phyloP scores from a whole-genome alignment of 2,329 filamentous ascomycete species.

The Incumbomyces delicatus region DNA sequence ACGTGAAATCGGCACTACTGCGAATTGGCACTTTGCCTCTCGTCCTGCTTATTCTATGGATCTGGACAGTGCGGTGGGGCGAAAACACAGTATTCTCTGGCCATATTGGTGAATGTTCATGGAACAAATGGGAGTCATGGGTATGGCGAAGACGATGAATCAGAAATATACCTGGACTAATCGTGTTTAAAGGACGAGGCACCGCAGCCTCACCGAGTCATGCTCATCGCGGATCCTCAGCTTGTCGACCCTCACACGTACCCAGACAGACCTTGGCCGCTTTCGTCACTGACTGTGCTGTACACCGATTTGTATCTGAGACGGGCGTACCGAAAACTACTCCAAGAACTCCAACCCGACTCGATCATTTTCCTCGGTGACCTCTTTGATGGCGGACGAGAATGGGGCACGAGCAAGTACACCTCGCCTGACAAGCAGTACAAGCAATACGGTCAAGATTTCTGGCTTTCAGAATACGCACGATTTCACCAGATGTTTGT shows the following conservation, averaged over 20 bases:
- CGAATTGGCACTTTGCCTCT: conserved; percentile 42
- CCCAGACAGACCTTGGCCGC: conserved; percentile 66
- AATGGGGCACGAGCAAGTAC: conserved; percentile 70
- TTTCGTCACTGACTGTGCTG: conserved; percentile 55
- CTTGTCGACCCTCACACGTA: conserved; percentile 94
- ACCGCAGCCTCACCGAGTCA: conserved; percentile 71
- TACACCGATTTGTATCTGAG: conserved; percentile 88
- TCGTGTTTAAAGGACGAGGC: conserved; percentile 52
- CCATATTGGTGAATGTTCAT: conserved; percentile 62
- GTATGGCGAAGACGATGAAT: conserved; percentile 40
- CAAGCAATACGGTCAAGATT: conserved; percentile 65
- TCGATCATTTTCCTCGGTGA: conserved; percentile 87
- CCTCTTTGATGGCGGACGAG: conserved; percentile 87
- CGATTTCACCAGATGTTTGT: conserved; percentile 84
- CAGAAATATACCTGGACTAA: conserved; percentile 1
- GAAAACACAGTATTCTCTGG: conserved; percentile 69
- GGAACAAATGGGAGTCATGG: conserved; percentile 89
- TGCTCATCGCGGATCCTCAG: conserved; percentile 83
- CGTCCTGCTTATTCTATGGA: conserved; percentile 62
- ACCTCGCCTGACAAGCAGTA: conserved; percentile 56
- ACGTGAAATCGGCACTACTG: neutral
- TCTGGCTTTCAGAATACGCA: conserved; percentile 77
- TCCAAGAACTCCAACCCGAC: conserved; percentile 68
- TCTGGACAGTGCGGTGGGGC: conserved; percentile 70
- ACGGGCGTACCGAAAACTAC: conserved; percentile 69